Percentiles rank a stretch among this genome's conserved stretches.
These are phyloP conservation scores for Pseudopyricularia javanii DNA, from an alignment of 2,329 filamentous ascomycete species.

Conservation along the genomic window DNA sequence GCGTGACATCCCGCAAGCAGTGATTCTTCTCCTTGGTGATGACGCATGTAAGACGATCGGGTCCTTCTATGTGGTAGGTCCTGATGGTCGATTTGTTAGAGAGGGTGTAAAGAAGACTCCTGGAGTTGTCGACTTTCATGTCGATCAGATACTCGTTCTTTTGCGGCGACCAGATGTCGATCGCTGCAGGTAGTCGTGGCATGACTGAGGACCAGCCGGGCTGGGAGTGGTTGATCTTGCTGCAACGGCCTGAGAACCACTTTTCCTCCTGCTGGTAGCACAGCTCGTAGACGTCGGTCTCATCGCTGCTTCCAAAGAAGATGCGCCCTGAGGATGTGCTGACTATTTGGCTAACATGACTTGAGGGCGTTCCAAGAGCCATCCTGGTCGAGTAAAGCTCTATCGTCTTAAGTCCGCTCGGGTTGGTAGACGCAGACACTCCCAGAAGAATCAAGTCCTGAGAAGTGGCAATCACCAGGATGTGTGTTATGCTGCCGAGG, in stretches of 20 bases:
- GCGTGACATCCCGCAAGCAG: slow-evolving; percentile 62
- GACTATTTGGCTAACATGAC: slow-evolving; percentile 66
- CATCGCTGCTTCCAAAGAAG: slow-evolving; percentile 73
- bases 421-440: slow-evolving; percentile 54
- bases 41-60: slow-evolving; percentile 47
- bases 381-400: slow-evolving; percentile 83
- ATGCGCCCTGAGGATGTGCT: slow-evolving; percentile 80
- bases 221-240: slow-evolving; percentile 79
- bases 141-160: slow-evolving; percentile 56
- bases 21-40: slow-evolving; percentile 53
- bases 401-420: slow-evolving; percentile 60
- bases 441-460: slow-evolving; percentile 80
- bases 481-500: slow-evolving; percentile 69
- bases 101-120: slow-evolving; percentile 81
- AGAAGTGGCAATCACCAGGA: slow-evolving; percentile 80
- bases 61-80: slow-evolving; percentile 72
- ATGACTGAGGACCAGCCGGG: slow-evolving; percentile 58
- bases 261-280: slow-evolving; percentile 95
- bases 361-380: slow-evolving; percentile 62
- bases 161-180: slow-evolving; percentile 31
- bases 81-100: slow-evolving; percentile 81
- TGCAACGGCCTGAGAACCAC: slow-evolving; percentile 85
- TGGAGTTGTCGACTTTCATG: slow-evolving; percentile 78
- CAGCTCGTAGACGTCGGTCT: slow-evolving; percentile 85
- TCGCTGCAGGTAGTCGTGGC: slow-evolving; percentile 28